Percentiles rank a stretch among this genome's conserved stretches.
Conservation (phyloP, 495 filamentous ascomycete species). For the Filosporella fistucella region DNA sequence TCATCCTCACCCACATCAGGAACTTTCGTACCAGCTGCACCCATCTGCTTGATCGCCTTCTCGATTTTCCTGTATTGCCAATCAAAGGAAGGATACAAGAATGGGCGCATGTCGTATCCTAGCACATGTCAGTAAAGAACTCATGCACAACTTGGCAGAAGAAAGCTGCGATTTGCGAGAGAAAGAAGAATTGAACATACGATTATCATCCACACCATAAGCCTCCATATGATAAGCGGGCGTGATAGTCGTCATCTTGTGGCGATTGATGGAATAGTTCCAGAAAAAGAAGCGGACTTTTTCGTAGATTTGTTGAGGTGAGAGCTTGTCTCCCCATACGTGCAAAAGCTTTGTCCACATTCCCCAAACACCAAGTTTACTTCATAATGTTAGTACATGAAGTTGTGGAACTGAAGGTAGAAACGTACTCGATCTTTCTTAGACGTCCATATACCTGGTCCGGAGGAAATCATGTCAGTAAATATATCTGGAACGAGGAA, state of each 20-base stretch:
- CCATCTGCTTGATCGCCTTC: not conserved
- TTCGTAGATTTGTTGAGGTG: conserved; percentile 34
- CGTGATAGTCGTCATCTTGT: conserved; percentile 41
- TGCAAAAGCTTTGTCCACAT: conserved; percentile 69
- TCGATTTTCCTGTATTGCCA: conserved; percentile 54
- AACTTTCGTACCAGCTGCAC: not conserved
- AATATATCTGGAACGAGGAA: too few relatives aligned
- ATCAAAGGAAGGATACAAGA: conserved; percentile 47
- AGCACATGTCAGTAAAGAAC: not conserved
- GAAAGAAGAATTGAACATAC: too few relatives aligned
- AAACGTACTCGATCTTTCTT: conserved; percentile 1
- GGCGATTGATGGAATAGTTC: conserved; percentile 47
- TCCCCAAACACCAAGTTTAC: conserved; percentile 34
- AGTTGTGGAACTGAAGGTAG: too few relatives aligned
- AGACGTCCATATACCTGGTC: not conserved
- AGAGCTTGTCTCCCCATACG: conserved; percentile 55
- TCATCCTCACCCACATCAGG: too few relatives aligned
- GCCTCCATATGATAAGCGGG: conserved; percentile 50
- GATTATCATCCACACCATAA: conserved; percentile 61
- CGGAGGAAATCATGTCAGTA: too few relatives aligned
- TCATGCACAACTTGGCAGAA: too few relatives aligned
- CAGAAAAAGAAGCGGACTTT: conserved; percentile 70
- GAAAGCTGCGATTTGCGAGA: too few relatives aligned
- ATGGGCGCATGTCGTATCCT: conserved; percentile 61
- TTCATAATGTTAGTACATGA: too few relatives aligned